phyloP scores from a whole-genome alignment of 495 filamentous ascomycete species.

The Hyaloscypha finlandica region DNA sequence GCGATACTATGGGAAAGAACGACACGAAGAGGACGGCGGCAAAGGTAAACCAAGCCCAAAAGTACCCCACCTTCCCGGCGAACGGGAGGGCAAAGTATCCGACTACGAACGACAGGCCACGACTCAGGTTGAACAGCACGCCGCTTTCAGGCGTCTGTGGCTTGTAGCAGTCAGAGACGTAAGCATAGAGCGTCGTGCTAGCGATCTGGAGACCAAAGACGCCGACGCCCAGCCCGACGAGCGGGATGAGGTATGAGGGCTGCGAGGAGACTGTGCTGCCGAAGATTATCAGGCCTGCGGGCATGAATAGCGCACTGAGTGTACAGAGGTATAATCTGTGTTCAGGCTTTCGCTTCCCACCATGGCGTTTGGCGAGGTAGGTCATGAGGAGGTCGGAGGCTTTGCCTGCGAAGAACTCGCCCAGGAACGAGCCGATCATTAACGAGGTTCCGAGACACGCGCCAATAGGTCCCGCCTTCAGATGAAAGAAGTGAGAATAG shows the following conservation, averaged over 20 bases:
- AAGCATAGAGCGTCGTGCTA: slow-evolving; percentile 37
- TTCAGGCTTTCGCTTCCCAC: slow-evolving; percentile 33
- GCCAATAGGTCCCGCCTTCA: slow-evolving; percentile 31
- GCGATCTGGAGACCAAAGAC: slow-evolving; percentile 41
- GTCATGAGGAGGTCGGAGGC: slow-evolving; percentile 32
- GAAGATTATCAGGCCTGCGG: slow-evolving; percentile 34
- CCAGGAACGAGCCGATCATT: slow-evolving; percentile 33
- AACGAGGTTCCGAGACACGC: slow-evolving; percentile 29
- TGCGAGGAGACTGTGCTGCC: slow-evolving; percentile 36
- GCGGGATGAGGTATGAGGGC: slow-evolving; percentile 17
- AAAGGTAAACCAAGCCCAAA: slow-evolving; percentile 32
- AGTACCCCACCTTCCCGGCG: slow-evolving; percentile 24
- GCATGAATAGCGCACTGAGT: slow-evolving; percentile 33
- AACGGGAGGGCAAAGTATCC: slow-evolving; percentile 38
- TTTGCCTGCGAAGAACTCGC: slow-evolving; percentile 34
- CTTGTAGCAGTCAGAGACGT: slow-evolving; percentile 44
- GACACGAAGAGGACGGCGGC: slow-evolving; percentile 20
- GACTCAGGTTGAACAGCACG: slow-evolving; percentile 41
- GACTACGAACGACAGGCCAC: slow-evolving; percentile 30
- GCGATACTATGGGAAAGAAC: slow-evolving; percentile 24
- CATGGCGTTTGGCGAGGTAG: slow-evolving; percentile 20
- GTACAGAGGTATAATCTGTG: slow-evolving; percentile 32
- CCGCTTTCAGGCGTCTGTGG: slow-evolving; percentile 42
- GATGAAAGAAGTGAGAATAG: slow-evolving; percentile 29
- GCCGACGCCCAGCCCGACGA: slow-evolving; percentile 38